Percentiles rank a stretch among this genome's conserved stretches.
These are phyloP conservation scores for Colletotrichum sp. DNA, from an alignment of 2,329 filamentous ascomycete species.

Conservation along the genomic window DNA sequence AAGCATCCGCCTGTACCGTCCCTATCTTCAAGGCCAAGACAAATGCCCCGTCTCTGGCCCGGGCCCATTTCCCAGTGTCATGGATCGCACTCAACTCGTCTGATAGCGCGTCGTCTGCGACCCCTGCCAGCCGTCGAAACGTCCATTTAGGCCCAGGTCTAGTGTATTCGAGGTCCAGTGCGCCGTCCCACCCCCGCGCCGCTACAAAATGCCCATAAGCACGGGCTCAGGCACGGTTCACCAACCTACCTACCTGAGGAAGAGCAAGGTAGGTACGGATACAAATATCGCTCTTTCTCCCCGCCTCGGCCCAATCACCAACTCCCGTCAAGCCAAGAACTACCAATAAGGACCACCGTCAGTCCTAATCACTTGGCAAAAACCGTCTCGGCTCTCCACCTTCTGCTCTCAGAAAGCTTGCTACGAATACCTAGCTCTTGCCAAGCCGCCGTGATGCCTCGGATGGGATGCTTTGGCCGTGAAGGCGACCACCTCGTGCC, in stretches of 20 bases:
- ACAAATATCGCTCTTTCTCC: constrained; percentile 6
- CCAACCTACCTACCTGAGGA: neutral
- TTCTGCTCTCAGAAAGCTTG: constrained; percentile 16
- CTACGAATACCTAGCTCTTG: neutral
- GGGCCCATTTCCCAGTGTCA: neutral
- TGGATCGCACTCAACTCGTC: neutral
- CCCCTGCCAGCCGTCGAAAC: neutral
- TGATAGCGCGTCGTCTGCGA: neutral
- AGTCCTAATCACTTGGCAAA: constrained; percentile 16
- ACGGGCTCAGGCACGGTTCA: neutral
- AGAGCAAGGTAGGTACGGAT: neutral
- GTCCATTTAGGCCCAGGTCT: neutral
- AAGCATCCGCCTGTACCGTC: neutral
- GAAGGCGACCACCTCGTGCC: neutral
- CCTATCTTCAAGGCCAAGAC: neutral
- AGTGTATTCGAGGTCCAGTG: neutral
- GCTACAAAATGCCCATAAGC: neutral
- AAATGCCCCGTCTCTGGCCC: neutral
- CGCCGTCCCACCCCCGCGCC: constrained; percentile 17
- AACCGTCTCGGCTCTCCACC: constrained; percentile 4
- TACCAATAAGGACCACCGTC: neutral
- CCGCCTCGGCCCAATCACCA: neutral
- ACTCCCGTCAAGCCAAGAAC: neutral
- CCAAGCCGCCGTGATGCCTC: constrained; percentile 15
- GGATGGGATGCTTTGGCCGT: constrained; percentile 7